Conservation (phyloP, 306 rosid species). For the Comarum palustre region DNA sequence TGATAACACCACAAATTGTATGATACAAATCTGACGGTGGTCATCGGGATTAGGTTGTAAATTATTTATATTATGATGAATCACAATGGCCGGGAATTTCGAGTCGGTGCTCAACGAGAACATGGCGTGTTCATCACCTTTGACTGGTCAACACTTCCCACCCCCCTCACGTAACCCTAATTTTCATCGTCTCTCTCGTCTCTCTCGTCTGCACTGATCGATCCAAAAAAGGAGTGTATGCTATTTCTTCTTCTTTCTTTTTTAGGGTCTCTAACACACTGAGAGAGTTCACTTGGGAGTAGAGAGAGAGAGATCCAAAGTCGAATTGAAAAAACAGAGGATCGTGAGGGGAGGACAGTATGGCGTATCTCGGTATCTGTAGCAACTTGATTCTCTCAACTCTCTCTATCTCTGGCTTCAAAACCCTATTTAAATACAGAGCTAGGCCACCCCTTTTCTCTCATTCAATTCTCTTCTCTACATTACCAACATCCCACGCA, state of each 20-base stretch:
- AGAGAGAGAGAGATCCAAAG: slow-evolving; percentile 12
- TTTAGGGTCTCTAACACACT: not conserved
- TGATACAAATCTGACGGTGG: not conserved
- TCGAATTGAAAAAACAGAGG: slow-evolving; percentile 11
- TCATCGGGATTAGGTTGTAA: not conserved
- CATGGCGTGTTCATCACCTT: slow-evolving; percentile 18
- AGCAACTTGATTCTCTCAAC: slow-evolving; percentile 18
- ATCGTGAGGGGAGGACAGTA: slow-evolving; percentile 7
- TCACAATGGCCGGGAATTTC: slow-evolving; percentile 3
- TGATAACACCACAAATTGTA: not conserved
- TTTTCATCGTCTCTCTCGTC: slow-evolving; percentile 19
- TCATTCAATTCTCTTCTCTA: slow-evolving; percentile 48
- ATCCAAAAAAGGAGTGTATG: not conserved
- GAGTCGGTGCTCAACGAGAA: slow-evolving; percentile 28
- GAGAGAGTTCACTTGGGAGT: slow-evolving; percentile 2
- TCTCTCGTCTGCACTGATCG: not conserved
- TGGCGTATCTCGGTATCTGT: slow-evolving; percentile 10
- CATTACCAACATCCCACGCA: slow-evolving; percentile 24
- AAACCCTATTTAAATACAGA: slow-evolving; percentile 53
- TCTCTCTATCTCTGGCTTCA: slow-evolving; percentile 23
- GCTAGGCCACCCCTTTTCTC: slow-evolving; percentile 42
- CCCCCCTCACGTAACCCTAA: slow-evolving; percentile 31
- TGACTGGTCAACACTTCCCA: slow-evolving; percentile 44
- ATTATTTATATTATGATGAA: not conserved
- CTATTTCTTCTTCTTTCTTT: not conserved